Evolutionary conservation across 2,329 filamentous ascomycete species (phyloP).

Genomic region (Cladosporium sp.): DNA sequence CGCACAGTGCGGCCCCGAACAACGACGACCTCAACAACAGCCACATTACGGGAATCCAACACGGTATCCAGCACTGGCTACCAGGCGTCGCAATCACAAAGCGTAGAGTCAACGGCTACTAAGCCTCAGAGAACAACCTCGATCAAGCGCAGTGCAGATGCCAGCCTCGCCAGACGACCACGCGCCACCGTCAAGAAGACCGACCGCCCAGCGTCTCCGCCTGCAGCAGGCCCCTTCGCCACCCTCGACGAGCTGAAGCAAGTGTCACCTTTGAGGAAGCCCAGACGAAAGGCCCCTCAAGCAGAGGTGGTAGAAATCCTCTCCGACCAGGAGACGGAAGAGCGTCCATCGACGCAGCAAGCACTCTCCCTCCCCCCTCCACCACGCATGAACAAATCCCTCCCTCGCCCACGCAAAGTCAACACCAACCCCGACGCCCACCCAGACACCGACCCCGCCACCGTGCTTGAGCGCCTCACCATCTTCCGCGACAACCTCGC

Average conservation of each 20-base stretch:
- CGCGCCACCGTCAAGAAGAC: slow-evolving; percentile 21
- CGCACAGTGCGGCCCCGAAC: slow-evolving; percentile 16
- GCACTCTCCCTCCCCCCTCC: slow-evolving; percentile 26
- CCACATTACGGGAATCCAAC: slow-evolving; percentile 23
- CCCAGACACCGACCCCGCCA: slow-evolving; percentile 39
- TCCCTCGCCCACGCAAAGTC: slow-evolving; percentile 25
- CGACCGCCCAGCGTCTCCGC: slow-evolving; percentile 24
- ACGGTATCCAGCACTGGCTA: slow-evolving; percentile 22
- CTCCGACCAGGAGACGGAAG: slow-evolving; percentile 29
- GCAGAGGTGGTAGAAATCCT: slow-evolving; percentile 34
- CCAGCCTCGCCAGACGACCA: slow-evolving; percentile 34
- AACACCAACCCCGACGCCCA: slow-evolving; percentile 20
- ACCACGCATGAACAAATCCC: slow-evolving; percentile 24
- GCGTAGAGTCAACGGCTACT: slow-evolving; percentile 23
- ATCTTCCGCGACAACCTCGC: slow-evolving; percentile 45
- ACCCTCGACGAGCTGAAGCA: slow-evolving; percentile 31
- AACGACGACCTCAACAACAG: slow-evolving; percentile 15
- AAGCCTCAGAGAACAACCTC: slow-evolving; percentile 24
- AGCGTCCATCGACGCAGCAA: slow-evolving; percentile 17
- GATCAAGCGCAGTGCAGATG: slow-evolving; percentile 31
- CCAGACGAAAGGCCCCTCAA: slow-evolving; percentile 22
- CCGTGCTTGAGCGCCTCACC: slow-evolving; percentile 42
- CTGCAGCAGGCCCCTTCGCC: slow-evolving; percentile 26
- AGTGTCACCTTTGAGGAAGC: slow-evolving; percentile 24
- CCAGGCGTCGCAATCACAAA: slow-evolving; percentile 21